phyloP scores from a whole-genome alignment of 176 grass and related monocot species.

The Oryza brachyantha region DNA sequence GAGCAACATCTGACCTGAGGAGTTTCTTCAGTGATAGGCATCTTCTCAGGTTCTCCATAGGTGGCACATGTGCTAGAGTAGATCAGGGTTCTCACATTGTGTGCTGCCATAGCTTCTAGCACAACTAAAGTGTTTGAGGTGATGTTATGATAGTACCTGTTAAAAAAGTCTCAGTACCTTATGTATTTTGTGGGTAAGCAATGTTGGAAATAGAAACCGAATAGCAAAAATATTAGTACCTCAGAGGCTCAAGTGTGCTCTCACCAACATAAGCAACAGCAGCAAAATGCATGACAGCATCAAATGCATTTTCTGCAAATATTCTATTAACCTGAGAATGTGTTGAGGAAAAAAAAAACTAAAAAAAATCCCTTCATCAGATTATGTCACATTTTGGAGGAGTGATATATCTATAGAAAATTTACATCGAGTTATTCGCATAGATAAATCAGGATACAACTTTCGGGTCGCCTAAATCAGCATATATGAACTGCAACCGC shows the following conservation, averaged over 20 bases:
- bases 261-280: constrained; percentile 85
- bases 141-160: constrained; percentile 96
- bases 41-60: constrained; percentile 90
- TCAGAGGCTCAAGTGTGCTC: constrained; percentile 85
- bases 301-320: constrained; percentile 83
- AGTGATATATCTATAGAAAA: neutral
- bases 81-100: constrained; percentile 77
- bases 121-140: constrained; percentile 79
- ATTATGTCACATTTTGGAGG: neutral
- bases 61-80: constrained; percentile 98
- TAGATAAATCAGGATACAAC: constrained; percentile 49
- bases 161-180: neutral
- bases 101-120: constrained; percentile 71
- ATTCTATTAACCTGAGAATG: constrained; percentile 59
- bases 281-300: constrained; percentile 93
- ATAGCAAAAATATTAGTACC: constrained; percentile 36
- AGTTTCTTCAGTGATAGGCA: constrained; percentile 97
- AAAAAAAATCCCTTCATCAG: neutral
- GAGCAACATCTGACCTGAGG: constrained; percentile 55
- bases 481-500: constrained; percentile 76
- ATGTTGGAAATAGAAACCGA: neutral
- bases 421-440: neutral
- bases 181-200: neutral
- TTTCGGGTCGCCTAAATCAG: constrained; percentile 80
- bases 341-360: constrained; percentile 26